phyloP scores from a whole-genome alignment of 2,329 filamentous ascomycete species.

The Trichophyton benhamiae region DNA sequence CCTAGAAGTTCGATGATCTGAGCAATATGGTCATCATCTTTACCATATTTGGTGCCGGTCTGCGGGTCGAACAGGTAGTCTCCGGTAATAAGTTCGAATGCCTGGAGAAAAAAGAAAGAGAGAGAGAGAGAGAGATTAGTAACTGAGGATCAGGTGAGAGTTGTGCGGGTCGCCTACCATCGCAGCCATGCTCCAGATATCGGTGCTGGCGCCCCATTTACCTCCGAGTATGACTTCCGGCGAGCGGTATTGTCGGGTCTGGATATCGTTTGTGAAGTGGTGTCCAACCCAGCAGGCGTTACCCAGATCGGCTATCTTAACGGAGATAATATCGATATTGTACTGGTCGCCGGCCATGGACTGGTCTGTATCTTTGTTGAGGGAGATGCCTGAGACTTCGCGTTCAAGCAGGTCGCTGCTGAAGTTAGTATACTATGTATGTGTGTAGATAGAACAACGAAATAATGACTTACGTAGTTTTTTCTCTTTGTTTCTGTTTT shows the following conservation, averaged over 20 bases:
- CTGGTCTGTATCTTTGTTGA: slow-evolving; percentile 66
- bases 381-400: slow-evolving; percentile 87
- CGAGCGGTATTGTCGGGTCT: slow-evolving; percentile 91
- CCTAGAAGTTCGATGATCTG: slow-evolving; percentile 97
- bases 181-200: slow-evolving; percentile 98
- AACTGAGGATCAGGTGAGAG: background rate
- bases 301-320: slow-evolving; percentile 96
- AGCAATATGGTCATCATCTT: slow-evolving; percentile 97
- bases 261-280: slow-evolving; percentile 98
- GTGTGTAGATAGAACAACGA: too few species aligned
- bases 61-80: slow-evolving; percentile 98
- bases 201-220: slow-evolving; percentile 98
- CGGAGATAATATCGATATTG: slow-evolving; percentile 68
- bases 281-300: slow-evolving; percentile 99
- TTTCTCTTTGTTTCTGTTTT: slow-evolving; percentile 72
- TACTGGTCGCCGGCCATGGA: slow-evolving; percentile 44
- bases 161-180: slow-evolving; percentile 53
- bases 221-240: slow-evolving; percentile 92
- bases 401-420: slow-evolving; percentile 72
- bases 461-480: slow-evolving; percentile 63
- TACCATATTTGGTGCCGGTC: slow-evolving; percentile 96
- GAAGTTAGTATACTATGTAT: background rate
- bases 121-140: background rate
- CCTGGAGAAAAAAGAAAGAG: background rate
- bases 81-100: slow-evolving; percentile 89